Percentiles rank a stretch among this genome's conserved stretches.
Conservation (phyloP, 2,329 filamentous ascomycete species). For the Rhexocercosporidium sp. region DNA sequence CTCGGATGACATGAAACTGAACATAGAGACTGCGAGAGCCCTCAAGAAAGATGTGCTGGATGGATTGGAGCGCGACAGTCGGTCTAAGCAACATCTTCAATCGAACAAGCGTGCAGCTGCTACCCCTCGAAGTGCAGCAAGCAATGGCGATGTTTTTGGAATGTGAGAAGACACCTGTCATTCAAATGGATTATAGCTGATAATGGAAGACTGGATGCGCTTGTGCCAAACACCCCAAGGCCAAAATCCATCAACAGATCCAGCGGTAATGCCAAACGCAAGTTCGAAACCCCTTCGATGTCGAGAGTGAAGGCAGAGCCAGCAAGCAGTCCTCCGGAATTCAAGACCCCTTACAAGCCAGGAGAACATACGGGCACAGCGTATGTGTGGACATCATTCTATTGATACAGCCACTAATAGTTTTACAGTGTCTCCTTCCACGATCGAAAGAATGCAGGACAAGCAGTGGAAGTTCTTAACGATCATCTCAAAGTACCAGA, state of each 20-base stretch:
- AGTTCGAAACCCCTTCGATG: constrained; percentile 53
- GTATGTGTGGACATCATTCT: constrained; percentile 30
- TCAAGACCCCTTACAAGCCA: constrained; percentile 46
- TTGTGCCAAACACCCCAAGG: constrained; percentile 67
- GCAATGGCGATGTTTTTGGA: constrained; percentile 75
- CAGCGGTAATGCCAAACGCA: constrained; percentile 36
- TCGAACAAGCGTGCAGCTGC: constrained; percentile 67
- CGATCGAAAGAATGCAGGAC: constrained; percentile 78
- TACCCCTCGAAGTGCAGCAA: constrained; percentile 64
- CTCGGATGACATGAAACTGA: constrained; percentile 73
- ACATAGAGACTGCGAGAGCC: constrained; percentile 72
- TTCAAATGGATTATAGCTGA: constrained; percentile 30
- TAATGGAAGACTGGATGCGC: constrained; percentile 62
- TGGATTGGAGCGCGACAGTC: constrained; percentile 75
- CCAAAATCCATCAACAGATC: constrained; percentile 35
- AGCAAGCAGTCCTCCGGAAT: constrained; percentile 51
- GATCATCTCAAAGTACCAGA: constrained; percentile 70
- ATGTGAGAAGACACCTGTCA: constrained; percentile 59
- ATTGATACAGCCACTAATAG: background rate
- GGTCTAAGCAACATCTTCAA: constrained; percentile 67
- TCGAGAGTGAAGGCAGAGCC: constrained; percentile 52
- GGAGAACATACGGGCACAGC: constrained; percentile 30
- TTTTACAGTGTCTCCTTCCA: constrained; percentile 65
- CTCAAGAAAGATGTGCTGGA: constrained; percentile 91
- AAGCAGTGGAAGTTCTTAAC: constrained; percentile 85